Base-by-base conservation (phyloP, 768 basidiomycete genomes). In the Sporobolomyces roseus region DNA sequence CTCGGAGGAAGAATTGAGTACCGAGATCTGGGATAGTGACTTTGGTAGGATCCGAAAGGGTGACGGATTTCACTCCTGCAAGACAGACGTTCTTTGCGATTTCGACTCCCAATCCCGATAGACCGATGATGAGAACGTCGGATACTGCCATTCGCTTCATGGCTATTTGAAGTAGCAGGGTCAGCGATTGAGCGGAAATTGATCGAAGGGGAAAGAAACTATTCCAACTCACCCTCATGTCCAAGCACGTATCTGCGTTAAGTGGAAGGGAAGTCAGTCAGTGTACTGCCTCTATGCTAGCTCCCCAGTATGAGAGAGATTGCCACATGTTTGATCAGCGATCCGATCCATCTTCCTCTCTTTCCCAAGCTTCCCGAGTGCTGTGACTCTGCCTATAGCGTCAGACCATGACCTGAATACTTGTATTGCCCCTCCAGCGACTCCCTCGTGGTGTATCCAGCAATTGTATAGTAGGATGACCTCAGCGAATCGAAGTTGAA, bases 101-200 rank as follows among this genome's bases (percentile, higher is more conserved):
- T 80, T 99, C 96, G 65, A 90, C 90, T 51, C 96, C 94, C 65
- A 99, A 80, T 61, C 96, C 96, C 65, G 88, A 87, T 77, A 92
- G 80, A 14, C 96, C 96, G 52, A 96, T 87, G 71, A 99, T 86
- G 70, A 99, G 85, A 48, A 98, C 89, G 77, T 96, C 96, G 43
- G 93, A 97, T 21, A 85, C 83, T 10, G 96, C 94, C 96, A 99
- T 98, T 77, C 87, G 88, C 83, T 96, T 96, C 96, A 98, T 98
- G 51, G 94, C 94, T 97, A 61, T 23, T 10, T 14, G 12, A 14
- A 13, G 23, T 14, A 41, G 0, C 9, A 32, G 19, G 16, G 45
- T 36, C 23, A 56, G 16, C 33, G 38, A 21, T 19, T 27, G n/a
- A n/a, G n/a, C 19, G 27, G 45, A 29, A 25, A 52, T 27, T 9